Base-by-base conservation (phyloP, 495 filamentous ascomycete species). In the Penicillium soppii region DNA sequence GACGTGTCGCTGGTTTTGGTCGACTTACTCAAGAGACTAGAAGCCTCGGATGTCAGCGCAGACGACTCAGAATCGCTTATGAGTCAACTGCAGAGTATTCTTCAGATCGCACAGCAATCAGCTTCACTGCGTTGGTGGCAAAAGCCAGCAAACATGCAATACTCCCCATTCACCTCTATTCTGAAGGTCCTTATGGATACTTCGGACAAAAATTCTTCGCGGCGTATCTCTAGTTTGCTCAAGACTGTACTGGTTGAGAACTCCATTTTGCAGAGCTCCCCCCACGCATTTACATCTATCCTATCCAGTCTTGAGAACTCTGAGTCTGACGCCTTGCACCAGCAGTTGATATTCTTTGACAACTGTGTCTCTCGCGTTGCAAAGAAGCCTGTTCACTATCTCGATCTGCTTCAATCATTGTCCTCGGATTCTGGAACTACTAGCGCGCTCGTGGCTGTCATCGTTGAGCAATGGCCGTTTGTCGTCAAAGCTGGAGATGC, bases 81-180 rank as follows among this genome's bases (percentile, higher is more conserved):
- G 7, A 77, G 90, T 36, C 84, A 91, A 60, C 69, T 95, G 21
- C 84, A 89, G 57, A 87, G 90, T 57, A 70, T 92, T 23, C 75
- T 95, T 9, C 75, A 83, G 37, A 87, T 96, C 55, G 90, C 90
- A 10, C 77, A 83, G 50, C 82, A 82, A 56, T 92, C 90, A 9
- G 82, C 88, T 13, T 82, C 82, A 13, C 87, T 95, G 80, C 84
- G 85, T 35, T 97, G 91, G 91, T 94, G 81, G 74, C 77, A 84
- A 46, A 83, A 85, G 52, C 72, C 77, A 53, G 79, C 81, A 78
- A 67, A 69, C 20, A 73, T 78, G 61, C 57, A 73, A 52, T 73
- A 71, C 26, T 76, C 74, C 23, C 72, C 73, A 5, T 75, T 75
- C 38, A 73, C 71, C 4, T 76, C 72, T 6, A 72, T 76, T 36